Percentiles rank a stretch among this genome's conserved stretches.
phyloP scores from a whole-genome alignment of 78 protist genomes.

The Dictyostelium intermedium region DNA sequence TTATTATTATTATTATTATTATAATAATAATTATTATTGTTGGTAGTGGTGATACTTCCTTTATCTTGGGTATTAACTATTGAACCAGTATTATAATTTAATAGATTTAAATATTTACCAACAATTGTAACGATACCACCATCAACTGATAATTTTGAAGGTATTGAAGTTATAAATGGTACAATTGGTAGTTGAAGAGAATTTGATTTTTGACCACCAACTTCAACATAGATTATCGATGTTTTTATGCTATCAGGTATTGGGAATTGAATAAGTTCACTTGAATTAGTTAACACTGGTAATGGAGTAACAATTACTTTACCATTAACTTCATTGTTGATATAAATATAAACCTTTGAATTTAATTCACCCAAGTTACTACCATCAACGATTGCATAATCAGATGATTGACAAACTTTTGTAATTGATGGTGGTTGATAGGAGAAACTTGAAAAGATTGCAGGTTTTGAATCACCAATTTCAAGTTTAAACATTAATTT shows the following conservation, averaged over 20 bases:
- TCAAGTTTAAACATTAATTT: background rate
- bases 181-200: background rate
- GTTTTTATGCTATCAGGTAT: background rate
- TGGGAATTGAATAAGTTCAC: background rate
- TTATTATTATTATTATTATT: background rate
- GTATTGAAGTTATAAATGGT: background rate
- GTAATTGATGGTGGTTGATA: background rate
- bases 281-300: background rate
- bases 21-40: background rate
- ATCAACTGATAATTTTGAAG: background rate
- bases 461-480: background rate
- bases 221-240: background rate
- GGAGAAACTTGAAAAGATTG: background rate
- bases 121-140: background rate
- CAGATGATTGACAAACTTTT: background rate
- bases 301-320: background rate
- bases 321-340: background rate
- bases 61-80: too few species aligned
- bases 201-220: background rate
- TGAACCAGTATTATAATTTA: background rate
- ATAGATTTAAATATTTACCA: background rate
- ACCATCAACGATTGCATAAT: background rate
- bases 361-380: background rate
- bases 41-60: background rate
- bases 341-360: background rate